A percentile compares a stretch with the other conserved stretches of the same genome.
Evolutionary conservation across 1,284 basidiomycete species (phyloP).

Genomic region (Butyriboletus appendiculatus): DNA sequence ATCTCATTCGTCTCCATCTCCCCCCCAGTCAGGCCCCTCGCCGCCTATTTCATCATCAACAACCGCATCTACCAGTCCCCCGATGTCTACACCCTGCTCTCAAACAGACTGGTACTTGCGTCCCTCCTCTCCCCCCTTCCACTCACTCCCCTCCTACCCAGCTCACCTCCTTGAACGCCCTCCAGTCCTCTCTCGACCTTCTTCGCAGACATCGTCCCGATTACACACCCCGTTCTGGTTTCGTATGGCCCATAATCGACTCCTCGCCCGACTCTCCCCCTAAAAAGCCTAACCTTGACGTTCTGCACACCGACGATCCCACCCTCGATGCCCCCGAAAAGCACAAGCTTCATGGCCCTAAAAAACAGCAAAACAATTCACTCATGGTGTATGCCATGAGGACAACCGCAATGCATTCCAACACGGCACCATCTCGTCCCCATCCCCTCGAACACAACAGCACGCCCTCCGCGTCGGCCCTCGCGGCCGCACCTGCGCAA

Average conservation of each 20-base stretch:
- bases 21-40: slow-evolving; percentile 63
- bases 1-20: neutral
- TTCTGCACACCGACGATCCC: slow-evolving; percentile 25
- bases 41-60: slow-evolving; percentile 83
- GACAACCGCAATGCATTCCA: slow-evolving; percentile 70
- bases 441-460: slow-evolving; percentile 37
- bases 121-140: neutral
- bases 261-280: slow-evolving; percentile 42
- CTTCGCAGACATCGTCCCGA: slow-evolving; percentile 71
- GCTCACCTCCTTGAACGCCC: slow-evolving; percentile 70
- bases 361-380: slow-evolving; percentile 64
- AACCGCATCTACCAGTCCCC: slow-evolving; percentile 86
- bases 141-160: slow-evolving; percentile 30
- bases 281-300: slow-evolving; percentile 44
- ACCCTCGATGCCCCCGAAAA: slow-evolving; percentile 26
- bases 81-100: slow-evolving; percentile 78
- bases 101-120: slow-evolving; percentile 67
- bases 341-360: slow-evolving; percentile 37
- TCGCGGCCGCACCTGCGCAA: slow-evolving; percentile 38
- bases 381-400: slow-evolving; percentile 74
- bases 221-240: slow-evolving; percentile 77
- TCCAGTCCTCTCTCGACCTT: slow-evolving; percentile 72
- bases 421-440: slow-evolving; percentile 44
- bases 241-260: slow-evolving; percentile 77
- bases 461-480: slow-evolving; percentile 39